A percentile compares a stretch with the other conserved stretches of the same genome.
These are phyloP conservation scores for Opeltia flavorubescens DNA, from an alignment of 495 filamentous ascomycete species.

Conservation along the genomic window DNA sequence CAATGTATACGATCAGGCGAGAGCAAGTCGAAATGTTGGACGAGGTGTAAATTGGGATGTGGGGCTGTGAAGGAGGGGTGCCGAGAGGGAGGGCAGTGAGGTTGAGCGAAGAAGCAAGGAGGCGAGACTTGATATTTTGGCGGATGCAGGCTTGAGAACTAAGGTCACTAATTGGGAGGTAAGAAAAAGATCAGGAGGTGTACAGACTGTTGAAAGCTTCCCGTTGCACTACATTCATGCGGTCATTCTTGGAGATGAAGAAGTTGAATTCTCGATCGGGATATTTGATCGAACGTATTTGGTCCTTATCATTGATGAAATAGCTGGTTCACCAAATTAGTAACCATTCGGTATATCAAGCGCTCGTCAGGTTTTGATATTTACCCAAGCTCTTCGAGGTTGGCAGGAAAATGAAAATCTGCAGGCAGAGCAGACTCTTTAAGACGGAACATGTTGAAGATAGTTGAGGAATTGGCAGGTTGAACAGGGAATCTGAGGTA, in stretches of 20 bases:
- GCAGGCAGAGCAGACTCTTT: constrained; percentile 46
- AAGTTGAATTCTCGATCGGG: constrained; percentile 57
- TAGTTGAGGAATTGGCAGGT: background rate
- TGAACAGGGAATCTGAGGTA: too few relatives aligned
- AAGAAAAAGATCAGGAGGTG: background rate
- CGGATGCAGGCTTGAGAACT: constrained; percentile 46
- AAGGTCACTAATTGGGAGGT: background rate
- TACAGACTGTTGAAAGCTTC: constrained; percentile 54
- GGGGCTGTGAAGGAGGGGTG: constrained; percentile 29
- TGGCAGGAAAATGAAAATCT: constrained; percentile 48
- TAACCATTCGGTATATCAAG: background rate
- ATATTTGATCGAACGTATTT: constrained; percentile 52
- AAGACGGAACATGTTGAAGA: constrained; percentile 52
- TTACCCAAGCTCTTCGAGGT: constrained; percentile 58
- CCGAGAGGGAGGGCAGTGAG: constrained; percentile 45
- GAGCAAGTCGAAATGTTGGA: constrained; percentile 38
- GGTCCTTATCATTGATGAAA: constrained; percentile 54
- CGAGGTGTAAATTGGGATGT: constrained; percentile 55
- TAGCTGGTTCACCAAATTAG: constrained; percentile 35
- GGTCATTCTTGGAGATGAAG: constrained; percentile 53
- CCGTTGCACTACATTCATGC: constrained; percentile 54
- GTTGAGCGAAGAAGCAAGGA: constrained; percentile 40
- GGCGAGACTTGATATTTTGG: constrained; percentile 42
- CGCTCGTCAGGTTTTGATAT: constrained; percentile 4
- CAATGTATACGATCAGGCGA: constrained; percentile 62